Percentiles rank a stretch among this genome's conserved stretches.
Conservation (phyloP, 2,329 filamentous ascomycete genomes). For the Dactylellina parvicollis region DNA sequence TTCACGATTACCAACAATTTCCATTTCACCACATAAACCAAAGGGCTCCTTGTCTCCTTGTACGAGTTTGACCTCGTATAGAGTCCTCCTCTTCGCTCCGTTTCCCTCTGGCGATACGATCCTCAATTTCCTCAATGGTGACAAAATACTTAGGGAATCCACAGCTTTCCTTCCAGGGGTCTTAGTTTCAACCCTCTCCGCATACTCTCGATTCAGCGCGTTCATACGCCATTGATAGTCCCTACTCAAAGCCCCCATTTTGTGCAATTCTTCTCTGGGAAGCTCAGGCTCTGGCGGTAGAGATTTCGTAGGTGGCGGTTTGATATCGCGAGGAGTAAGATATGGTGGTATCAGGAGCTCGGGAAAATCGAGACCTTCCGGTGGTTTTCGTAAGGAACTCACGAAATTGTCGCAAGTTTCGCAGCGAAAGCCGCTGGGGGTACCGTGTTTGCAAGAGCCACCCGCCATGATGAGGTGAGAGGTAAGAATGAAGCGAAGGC, state of each 20-base stretch:
- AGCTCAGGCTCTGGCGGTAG: constrained; percentile 11
- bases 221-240: constrained; percentile 21
- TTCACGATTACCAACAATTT: too few species aligned
- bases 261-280: constrained; percentile 11
- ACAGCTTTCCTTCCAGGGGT: neutral
- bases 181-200: neutral
- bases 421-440: constrained; percentile 14
- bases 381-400: constrained; percentile 26
- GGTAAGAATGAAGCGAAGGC: neutral
- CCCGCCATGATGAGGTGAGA: neutral
- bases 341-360: constrained; percentile 48
- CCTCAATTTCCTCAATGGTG: constrained; percentile 40
- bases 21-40: too few species aligned
- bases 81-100: neutral
- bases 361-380: constrained; percentile 33
- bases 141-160: constrained; percentile 26
- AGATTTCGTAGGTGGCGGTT: constrained; percentile 28
- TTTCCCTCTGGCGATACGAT: constrained; percentile 30
- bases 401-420: constrained; percentile 41
- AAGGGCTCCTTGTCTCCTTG: too few species aligned
- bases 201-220: neutral
- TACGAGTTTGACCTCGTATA: neutral
- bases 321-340: constrained; percentile 25
- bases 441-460: constrained; percentile 24
- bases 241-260: constrained; percentile 29